Evolutionary conservation across 2,329 filamentous ascomycete species (phyloP).

Genomic region (Xylariaceae sp.): DNA sequence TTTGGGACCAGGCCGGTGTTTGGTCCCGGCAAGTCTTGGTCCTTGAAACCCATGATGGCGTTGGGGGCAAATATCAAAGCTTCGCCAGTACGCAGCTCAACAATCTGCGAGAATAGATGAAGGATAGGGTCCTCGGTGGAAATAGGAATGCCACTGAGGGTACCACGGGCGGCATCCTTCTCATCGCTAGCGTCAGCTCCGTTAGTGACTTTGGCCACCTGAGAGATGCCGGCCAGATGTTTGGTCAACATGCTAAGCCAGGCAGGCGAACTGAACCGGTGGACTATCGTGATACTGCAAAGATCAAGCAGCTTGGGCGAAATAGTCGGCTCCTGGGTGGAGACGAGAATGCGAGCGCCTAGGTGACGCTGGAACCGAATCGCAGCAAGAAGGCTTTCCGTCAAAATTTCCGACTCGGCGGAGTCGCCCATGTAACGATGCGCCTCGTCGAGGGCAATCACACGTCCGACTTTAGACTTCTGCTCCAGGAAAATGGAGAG

Average conservation of each 20-base stretch:
- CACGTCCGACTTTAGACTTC: slow-evolving; percentile 43
- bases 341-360: slow-evolving; percentile 61
- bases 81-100: slow-evolving; percentile 40
- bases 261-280: slow-evolving; percentile 16
- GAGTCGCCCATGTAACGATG: slow-evolving; percentile 67
- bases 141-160: slow-evolving; percentile 3
- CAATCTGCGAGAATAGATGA: slow-evolving; percentile 40
- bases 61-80: slow-evolving; percentile 44
- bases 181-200: not conserved
- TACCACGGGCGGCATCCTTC: not conserved
- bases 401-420: slow-evolving; percentile 52
- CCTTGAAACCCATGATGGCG: slow-evolving; percentile 35
- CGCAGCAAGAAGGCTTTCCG: slow-evolving; percentile 53
- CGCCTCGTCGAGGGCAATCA: slow-evolving; percentile 70
- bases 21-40: slow-evolving; percentile 6
- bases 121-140: slow-evolving; percentile 12
- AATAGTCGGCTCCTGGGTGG: slow-evolving; percentile 73
- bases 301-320: slow-evolving; percentile 64
- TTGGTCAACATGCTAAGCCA: slow-evolving; percentile 14
- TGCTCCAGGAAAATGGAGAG: slow-evolving; percentile 61
- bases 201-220: slow-evolving; percentile 1
- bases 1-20: slow-evolving; percentile 14
- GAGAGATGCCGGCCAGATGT: slow-evolving; percentile 15
- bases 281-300: slow-evolving; percentile 43
- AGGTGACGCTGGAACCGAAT: slow-evolving; percentile 69